A percentile compares a stretch with the other conserved stretches of the same genome.
phyloP scores from a whole-genome alignment of 768 basidiomycete species.

The Trametes cinnabarina region DNA sequence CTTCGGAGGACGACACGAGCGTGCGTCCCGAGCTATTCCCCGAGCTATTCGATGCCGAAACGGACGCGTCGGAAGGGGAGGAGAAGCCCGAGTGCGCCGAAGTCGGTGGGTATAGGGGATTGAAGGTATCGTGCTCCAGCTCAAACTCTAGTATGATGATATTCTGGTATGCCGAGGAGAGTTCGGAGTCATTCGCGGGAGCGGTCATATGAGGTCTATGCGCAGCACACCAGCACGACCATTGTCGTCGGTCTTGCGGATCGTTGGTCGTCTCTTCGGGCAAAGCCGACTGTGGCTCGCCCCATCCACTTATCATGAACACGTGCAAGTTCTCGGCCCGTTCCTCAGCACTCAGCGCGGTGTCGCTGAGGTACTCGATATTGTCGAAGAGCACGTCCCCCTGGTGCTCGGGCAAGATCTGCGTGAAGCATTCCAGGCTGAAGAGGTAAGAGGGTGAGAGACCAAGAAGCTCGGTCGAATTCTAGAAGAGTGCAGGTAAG shows the following conservation, averaged over 20 bases:
- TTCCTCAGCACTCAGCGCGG: conserved; percentile 35
- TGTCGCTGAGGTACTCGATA: conserved; percentile 61
- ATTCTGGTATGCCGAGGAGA: conserved; percentile 21
- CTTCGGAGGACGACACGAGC: conserved; percentile 22
- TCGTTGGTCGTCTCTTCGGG: conserved; percentile 29
- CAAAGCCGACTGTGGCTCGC: conserved; percentile 56
- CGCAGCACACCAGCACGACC: conserved; percentile 71
- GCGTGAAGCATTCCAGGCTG: conserved; percentile 67
- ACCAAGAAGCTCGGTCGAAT: conserved; percentile 71
- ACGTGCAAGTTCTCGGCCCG: conserved; percentile 58
- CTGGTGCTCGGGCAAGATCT: conserved; percentile 63
- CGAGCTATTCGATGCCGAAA: conserved; percentile 23
- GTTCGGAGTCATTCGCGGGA: conserved; percentile 14
- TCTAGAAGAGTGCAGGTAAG: conserved; percentile 40
- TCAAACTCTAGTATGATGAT: conserved; percentile 79
- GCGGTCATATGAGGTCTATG: conserved; percentile 47
- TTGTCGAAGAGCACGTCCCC: conserved; percentile 71
- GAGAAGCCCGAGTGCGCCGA: conserved; percentile 24
- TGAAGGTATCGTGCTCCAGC: conserved; percentile 64
- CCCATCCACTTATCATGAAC: conserved; percentile 70
- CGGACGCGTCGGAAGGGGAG: conserved; percentile 26
- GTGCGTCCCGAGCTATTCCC: conserved; percentile 29
- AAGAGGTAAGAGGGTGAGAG: conserved; percentile 71
- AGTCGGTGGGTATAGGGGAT: conserved; percentile 61
- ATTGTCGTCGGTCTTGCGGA: conserved; percentile 39